Percentiles rank a stretch among this genome's conserved stretches.
Conservation (phyloP, 164 flowering plant genomes). For the Pachysandra terminalis region DNA sequence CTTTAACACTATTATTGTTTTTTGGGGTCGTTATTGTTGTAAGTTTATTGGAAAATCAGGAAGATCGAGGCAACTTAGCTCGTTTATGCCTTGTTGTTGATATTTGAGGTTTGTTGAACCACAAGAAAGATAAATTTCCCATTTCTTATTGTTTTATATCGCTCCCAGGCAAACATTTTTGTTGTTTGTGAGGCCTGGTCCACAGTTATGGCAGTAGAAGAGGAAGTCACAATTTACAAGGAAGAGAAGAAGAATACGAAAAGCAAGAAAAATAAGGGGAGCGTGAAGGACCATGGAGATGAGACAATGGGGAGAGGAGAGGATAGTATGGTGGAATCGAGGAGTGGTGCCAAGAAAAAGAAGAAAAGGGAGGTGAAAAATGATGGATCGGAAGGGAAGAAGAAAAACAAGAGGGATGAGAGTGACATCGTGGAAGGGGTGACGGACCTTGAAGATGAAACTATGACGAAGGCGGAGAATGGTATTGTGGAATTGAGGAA, state of each 20-base stretch:
- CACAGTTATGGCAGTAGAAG: not conserved
- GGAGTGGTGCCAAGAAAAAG: slow-evolving; percentile 6
- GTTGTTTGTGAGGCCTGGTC: too few species aligned
- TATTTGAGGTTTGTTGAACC: too few species aligned
- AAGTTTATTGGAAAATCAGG: too few species aligned
- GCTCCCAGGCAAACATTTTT: not conserved
- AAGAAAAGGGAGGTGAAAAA: slow-evolving; percentile 5
- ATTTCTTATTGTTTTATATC: not conserved
- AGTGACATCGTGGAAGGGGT: not conserved
- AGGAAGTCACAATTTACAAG: not conserved
- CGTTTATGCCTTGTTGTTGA: too few species aligned
- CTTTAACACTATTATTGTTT: too few species aligned
- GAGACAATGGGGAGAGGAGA: too few species aligned
- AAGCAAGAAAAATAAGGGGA: too few species aligned
- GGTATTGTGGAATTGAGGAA: too few species aligned
- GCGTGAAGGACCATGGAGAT: too few species aligned
- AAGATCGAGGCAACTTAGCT: too few species aligned
- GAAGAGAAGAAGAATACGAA: not conserved
- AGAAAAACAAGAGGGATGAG: slow-evolving; percentile 5
- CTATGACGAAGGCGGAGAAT: not conserved
- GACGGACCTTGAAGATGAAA: not conserved
- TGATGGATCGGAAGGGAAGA: not conserved
- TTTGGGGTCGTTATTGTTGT: too few species aligned
- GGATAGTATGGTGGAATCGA: not conserved
- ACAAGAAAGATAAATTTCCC: too few species aligned